Base-by-base conservation (phyloP, 2,329 filamentous ascomycete genomes). In the Chalara sp. region DNA sequence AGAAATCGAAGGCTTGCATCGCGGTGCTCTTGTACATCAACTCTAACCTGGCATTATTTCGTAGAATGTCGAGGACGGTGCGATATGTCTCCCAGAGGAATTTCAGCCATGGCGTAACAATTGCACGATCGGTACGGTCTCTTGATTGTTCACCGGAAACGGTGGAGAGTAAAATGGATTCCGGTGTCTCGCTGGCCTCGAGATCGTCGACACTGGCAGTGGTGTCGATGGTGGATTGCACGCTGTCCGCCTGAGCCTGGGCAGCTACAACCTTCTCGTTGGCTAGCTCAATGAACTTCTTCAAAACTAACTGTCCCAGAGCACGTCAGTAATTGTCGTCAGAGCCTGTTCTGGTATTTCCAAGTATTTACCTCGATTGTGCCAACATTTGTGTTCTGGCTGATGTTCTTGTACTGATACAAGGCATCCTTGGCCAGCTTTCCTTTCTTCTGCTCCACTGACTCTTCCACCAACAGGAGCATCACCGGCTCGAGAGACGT, bases 331-430 rank as follows among this genome's bases (percentile, higher is more conserved):
- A 52, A 35, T 32, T 39, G 37, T 32, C 44, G 43, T 12, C 44
- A 31, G 29, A 12, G n/a, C 13, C 32, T 35, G 48, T 12, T 32
- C n/a, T 52, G 41, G 7, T 37, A 44, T 21, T 43, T 47, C 31
- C 30, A 5, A 28, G 30, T 35, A 48, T 69, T 54, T 74, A 89
- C 87, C 83, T 97, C 93, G 69, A 99, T 99, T 55, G 93, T 99
- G 63, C 83, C 90, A 61, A 99, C 90, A 68, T 97, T 97, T 63
- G 92, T 96, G 76, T 99, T 99, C 72, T 99, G 93, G 50, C 91
- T 92, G 61, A 96, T 97, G 72, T 99, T 99, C 80, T 99, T 99
- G 81, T 99, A 99, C 72, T 96, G 93, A 72, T 97, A 99, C 46
- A 99, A 80, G 55, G 93, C 93, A 75, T 99, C 93, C 80, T 99